Base-by-base conservation (phyloP, 495 filamentous ascomycete species). In the Tuber calosporum region DNA sequence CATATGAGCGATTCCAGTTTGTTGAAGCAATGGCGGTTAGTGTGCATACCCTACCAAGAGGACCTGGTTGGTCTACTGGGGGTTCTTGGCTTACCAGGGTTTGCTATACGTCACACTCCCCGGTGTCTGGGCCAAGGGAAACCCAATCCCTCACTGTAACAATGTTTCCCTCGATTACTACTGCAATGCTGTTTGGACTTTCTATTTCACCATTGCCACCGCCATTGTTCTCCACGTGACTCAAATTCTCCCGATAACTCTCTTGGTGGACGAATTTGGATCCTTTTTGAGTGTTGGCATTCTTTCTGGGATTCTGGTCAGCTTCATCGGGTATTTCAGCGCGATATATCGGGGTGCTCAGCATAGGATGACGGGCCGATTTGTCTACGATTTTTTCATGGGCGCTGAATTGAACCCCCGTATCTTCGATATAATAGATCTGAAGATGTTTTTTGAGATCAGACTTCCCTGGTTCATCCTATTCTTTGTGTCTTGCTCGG, bases 381-480 rank as follows among this genome's bases (percentile, higher is more conserved):
- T 88, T 62, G 86, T 99, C 80, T 97, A 97, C 83, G 95, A 99
- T 84, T 97, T 97, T 85, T 99, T 97, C 87, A 97, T 99, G 93
- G 95, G 95, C 72, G 93, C 95, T 19, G 95, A 99, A 85, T 86
- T 99, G 67, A 97, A 99, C 85, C 95, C 95, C 13, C 87, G 95
- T 69, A 90, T 97, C 88, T 96, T 97, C 82, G 91, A 90, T 38
- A 89, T 94, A 76, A 85, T 99, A 72, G 95, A 99, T 82, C 92
- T 97, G 85, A 99, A 99, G 87, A 98, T 99, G 95, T 97, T 99
- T 86, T 96, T 94, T 82, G 95, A 99, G 84, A 94, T 99, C 75
- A 92, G 95, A 75, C 86, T 99, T 69, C 95, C 95, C 58, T 99
- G 95, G 95, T 99, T 89, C 84, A 96, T 97, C 69, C 87, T 99